Base-by-base conservation (phyloP, 352 stramenopile genomes). In the Phytophthora pinifolia region DNA sequence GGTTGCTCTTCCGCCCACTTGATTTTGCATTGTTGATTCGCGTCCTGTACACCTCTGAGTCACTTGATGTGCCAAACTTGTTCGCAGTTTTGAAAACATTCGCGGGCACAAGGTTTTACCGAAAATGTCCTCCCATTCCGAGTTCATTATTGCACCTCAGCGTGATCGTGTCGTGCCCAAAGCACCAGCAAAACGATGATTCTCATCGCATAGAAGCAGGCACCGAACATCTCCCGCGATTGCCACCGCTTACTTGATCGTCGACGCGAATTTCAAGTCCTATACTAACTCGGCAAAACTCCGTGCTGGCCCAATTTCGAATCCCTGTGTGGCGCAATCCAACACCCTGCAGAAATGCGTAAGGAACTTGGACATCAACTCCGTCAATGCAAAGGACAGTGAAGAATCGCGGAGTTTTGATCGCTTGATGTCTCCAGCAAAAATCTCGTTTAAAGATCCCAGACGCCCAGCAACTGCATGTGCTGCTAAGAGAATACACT, bases 171-270 rank as follows among this genome's bases (percentile, higher is more conserved):
- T 37, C 52, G 45, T 47, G 50, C 20, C 59, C 59, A 52, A 67
- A 67, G 59, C 44, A 46, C 50, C 45, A 64, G 48, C 34, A 61
- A 51, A 14, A 43, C 54, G 47, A 60, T 59, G 17, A 70, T 68
- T 59, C 53, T 39, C 45, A 59, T 15, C 41, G 59, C 52, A 50
- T 68, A 63, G 29, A 68, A 59, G 33, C 46, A 62, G 51, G 46
- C 52, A 54, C 53, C 46, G 33, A 68, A 59, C n/a, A 64, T 58
- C 25, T 49, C 47, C 20, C 20, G 3, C 3, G 20, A 25, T 25
- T 25, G 20, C 20, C 20, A 25, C 20, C 3, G 20, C 20, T 25
- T 1, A 4, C 1, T 3, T 25, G 20, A 25, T 25, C 20, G 3
- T 25, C 20, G 20, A 25, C 20, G 20, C 1, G 20, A 25, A 25